A percentile compares a stretch with the other conserved stretches of the same genome.
Evolutionary conservation across 106 monocot genomes (phyloP).

Genomic region (Allium sativum): DNA sequence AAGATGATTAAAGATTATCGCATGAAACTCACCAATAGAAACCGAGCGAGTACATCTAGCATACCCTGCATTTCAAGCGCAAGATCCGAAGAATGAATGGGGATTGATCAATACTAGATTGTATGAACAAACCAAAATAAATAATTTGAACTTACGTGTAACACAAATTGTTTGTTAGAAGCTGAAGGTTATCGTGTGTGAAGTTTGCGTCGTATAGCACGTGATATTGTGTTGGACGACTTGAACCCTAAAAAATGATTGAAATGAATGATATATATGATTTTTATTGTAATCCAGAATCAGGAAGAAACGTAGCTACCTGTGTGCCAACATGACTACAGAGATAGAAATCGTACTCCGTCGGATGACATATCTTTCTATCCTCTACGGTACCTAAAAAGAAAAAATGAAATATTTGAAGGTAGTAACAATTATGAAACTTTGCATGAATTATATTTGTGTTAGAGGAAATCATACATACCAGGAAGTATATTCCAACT

Average conservation of each 20-base stretch:
- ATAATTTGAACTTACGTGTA: constrained; percentile 24
- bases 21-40: constrained; percentile 47
- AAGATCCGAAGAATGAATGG: background rate
- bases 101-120: too few species aligned
- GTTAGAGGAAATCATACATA: too few species aligned
- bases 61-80: constrained; percentile 29
- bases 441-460: too few species aligned
- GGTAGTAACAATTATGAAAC: background rate
- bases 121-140: background rate
- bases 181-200: constrained; percentile 12
- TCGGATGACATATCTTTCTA: constrained; percentile 60
- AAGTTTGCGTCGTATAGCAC: constrained; percentile 25
- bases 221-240: constrained; percentile 24
- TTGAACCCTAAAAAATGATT: constrained; percentile 14
- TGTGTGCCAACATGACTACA: constrained; percentile 87
- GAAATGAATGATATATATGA: too few species aligned
- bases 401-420: background rate
- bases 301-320: too few species aligned
- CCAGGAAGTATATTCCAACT: constrained; percentile 64
- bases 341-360: constrained; percentile 74
- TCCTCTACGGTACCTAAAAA: constrained; percentile 73
- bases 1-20: too few species aligned
- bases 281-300: too few species aligned
- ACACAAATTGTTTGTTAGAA: constrained; percentile 21
- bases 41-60: constrained; percentile 77